Base-by-base conservation (phyloP, 768 basidiomycete species). In the Hericium coralloides region DNA sequence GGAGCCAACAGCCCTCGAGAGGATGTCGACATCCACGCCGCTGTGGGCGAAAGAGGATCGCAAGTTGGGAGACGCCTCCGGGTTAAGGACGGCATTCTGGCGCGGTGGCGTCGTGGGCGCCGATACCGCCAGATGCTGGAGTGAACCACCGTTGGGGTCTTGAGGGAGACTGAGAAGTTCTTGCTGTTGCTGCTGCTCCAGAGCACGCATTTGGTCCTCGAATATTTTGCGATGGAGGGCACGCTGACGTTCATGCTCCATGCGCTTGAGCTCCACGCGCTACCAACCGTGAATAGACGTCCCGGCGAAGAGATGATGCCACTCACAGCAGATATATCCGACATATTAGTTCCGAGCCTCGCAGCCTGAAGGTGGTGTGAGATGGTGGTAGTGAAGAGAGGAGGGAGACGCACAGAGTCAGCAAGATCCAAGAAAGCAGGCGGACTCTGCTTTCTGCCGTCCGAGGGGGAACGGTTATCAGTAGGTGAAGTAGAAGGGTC, bases 181-280 rank as follows among this genome's bases (percentile, higher is more conserved):
- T 62, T 89, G 86, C 12, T 84, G 85, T 72, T 98, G 95, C 70
- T 92, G 86, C 61, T 88, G 86, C 73, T 98, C 94, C 61, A 98
- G 80, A 55, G 79, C 84, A 55, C 88, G 87, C 95, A 97, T 97
- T 73, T 97, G 93, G 65, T 95, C 92, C 72, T 98, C 95, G 70
- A 98, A 98, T 65, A 91, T 73, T 72, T 85, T 88, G 68, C 93
- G 86, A 69, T 95, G 94, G 45, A 90, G 69, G 39, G 74, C 74
- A 60, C 94, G 91, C 72, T 94, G 91, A 53, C 90, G 85, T 72
- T 97, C 93, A 67, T 98, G 92, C 70, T 94, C 72, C 61, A 89
- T 73, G 63, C 93, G 88, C 70, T 94, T 97, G 67, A 92, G 77
- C 69, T 95, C 92, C 59, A 93, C 86, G 65, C 90, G 89, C 88